Evolutionary conservation across 768 basidiomycete species (phyloP).

Genomic region (Roridomyces roridus): DNA sequence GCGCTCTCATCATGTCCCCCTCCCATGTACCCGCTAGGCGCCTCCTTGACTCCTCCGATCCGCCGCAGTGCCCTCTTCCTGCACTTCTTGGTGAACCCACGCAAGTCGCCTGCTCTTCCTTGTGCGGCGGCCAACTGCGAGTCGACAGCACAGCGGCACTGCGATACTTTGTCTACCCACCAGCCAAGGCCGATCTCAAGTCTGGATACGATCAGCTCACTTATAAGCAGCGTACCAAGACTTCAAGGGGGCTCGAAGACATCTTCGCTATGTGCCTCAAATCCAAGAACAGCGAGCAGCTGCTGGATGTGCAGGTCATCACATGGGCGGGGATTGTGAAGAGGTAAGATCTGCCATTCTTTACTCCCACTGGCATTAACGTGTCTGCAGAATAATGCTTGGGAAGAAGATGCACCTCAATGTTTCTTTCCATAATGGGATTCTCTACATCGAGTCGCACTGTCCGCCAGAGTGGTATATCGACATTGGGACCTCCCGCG

Average conservation of each 20-base stretch:
- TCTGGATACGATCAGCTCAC: not conserved
- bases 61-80: conserved; percentile 4
- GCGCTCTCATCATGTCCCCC: too few relatives aligned
- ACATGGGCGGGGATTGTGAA: conserved; percentile 18
- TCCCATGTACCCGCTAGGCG: too few relatives aligned
- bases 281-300: not conserved
- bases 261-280: conserved; percentile 6
- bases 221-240: not conserved
- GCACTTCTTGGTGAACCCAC: too few relatives aligned
- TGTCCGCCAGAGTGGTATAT: not conserved
- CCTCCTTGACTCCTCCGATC: too few relatives aligned
- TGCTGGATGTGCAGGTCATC: conserved; percentile 7
- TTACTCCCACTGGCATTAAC: not conserved
- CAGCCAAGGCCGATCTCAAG: not conserved
- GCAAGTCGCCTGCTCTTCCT: too few relatives aligned
- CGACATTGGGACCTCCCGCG: not conserved
- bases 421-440: conserved; percentile 9
- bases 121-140: too few relatives aligned
- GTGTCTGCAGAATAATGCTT: conserved; percentile 1
- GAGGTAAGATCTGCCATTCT: not conserved
- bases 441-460: conserved; percentile 19
- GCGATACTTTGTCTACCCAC: conserved; percentile 4
- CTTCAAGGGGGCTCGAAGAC: conserved; percentile 15
- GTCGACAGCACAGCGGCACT: too few relatives aligned
- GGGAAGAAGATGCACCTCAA: conserved; percentile 3